Percentiles rank a stretch among this genome's conserved stretches.
Evolutionary conservation across 176 grass and related monocot genomes (phyloP).

Genomic region (Dactylis glomerata): DNA sequence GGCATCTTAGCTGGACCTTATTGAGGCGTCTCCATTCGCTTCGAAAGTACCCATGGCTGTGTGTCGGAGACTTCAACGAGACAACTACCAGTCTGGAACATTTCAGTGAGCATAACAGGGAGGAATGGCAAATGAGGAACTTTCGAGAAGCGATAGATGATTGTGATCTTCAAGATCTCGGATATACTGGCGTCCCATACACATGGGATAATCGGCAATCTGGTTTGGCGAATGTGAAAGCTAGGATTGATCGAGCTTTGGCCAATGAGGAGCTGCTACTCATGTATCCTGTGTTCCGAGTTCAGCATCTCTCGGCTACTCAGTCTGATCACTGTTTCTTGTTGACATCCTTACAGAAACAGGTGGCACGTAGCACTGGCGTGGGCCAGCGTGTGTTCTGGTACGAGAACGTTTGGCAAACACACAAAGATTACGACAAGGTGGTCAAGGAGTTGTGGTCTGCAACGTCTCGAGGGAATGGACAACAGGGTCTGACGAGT

Average conservation of each 20-base stretch:
- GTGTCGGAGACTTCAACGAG: background rate
- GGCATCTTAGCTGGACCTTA: background rate
- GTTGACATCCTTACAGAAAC: too few species aligned
- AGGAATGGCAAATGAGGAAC: background rate
- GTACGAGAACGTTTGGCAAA: background rate
- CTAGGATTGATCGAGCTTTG: background rate
- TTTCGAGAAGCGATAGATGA: background rate
- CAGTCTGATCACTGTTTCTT: too few species aligned
- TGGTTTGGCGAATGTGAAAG: background rate
- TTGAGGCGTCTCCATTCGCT: too few species aligned
- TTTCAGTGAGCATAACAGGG: background rate
- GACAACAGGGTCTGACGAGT: too few species aligned
- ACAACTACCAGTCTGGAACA: background rate
- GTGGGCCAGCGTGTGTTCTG: background rate
- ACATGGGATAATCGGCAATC: background rate
- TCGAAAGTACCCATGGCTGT: background rate
- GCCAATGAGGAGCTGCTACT: background rate
- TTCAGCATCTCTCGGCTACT: background rate
- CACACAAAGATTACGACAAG: background rate
- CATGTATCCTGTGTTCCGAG: background rate
- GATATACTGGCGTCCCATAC: background rate
- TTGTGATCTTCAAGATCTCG: background rate
- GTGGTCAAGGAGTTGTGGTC: background rate
- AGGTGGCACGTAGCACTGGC: too few species aligned
- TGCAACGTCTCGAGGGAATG: too few species aligned